Conservation (phyloP, 2,329 filamentous ascomycete species). For the Onygenales sp. region DNA sequence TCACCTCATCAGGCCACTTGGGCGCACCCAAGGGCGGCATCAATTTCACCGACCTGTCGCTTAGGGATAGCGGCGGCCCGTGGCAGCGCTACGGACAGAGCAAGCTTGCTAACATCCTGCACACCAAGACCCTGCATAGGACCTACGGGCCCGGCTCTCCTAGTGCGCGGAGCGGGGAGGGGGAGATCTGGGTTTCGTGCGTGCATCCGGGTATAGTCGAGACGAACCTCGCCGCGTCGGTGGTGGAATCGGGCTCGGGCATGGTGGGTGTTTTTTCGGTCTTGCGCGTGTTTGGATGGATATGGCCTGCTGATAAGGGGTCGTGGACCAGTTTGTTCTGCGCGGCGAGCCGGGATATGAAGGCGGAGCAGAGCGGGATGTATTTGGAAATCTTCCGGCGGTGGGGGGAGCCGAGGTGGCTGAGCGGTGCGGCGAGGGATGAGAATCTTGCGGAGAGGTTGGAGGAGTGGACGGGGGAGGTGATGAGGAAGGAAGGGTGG, state of each 20-base stretch:
- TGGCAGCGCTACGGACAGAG: conserved; percentile 37
- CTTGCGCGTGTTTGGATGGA: conserved; percentile 15
- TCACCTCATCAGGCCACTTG: conserved; percentile 10
- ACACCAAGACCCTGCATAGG: conserved; percentile 28
- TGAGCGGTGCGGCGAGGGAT: conserved; percentile 22
- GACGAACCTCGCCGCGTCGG: conserved; percentile 16
- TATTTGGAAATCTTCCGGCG: conserved; percentile 20
- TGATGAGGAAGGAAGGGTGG: conserved; percentile 15
- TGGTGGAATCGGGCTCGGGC: conserved; percentile 7
- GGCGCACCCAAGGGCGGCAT: conserved; percentile 9
- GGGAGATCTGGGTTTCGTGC: conserved; percentile 30
- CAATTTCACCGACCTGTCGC: conserved; percentile 10
- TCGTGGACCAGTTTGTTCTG: conserved; percentile 30
- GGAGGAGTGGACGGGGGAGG: conserved; percentile 24
- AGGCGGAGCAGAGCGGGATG: conserved; percentile 26
- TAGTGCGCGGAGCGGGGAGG: conserved; percentile 18
- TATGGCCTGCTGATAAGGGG: conserved; percentile 23
- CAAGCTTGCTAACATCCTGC: conserved; percentile 39
- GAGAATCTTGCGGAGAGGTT: conserved; percentile 19
- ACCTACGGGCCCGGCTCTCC: conserved; percentile 24
- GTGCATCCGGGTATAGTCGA: conserved; percentile 35
- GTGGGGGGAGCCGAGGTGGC: conserved; percentile 23
- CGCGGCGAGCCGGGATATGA: conserved; percentile 28
- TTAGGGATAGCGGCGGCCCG: conserved; percentile 18
- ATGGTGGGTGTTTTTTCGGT: conserved; percentile 9